A percentile compares a stretch with the other conserved stretches of the same genome.
phyloP scores from a whole-genome alignment of 2,329 filamentous ascomycete species.

The Sporothrix curviconia region DNA sequence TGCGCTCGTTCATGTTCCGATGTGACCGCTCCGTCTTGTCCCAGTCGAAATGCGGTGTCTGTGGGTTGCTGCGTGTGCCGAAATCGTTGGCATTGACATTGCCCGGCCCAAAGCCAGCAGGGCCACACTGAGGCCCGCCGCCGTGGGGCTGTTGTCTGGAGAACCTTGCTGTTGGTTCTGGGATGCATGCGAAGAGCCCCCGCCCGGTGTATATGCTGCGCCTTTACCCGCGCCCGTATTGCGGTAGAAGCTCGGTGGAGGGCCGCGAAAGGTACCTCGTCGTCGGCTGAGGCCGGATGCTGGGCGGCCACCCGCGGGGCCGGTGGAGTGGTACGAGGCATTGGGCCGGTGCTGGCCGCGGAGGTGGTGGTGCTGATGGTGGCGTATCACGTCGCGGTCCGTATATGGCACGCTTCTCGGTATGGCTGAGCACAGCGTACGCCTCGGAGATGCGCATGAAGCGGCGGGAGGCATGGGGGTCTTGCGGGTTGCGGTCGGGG shows the following conservation, averaged over 20 bases:
- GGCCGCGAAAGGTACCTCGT: constrained; percentile 69
- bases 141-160: constrained; percentile 31
- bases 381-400: constrained; percentile 61
- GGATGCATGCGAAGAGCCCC: background rate
- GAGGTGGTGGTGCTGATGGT: constrained; percentile 28
- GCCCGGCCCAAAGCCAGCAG: constrained; percentile 8
- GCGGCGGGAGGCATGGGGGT: constrained; percentile 63
- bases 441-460: constrained; percentile 83
- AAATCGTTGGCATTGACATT: constrained; percentile 16
- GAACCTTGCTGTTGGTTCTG: background rate
- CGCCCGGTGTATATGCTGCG: constrained; percentile 19
- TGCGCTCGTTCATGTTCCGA: constrained; percentile 49
- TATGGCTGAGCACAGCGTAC: constrained; percentile 67
- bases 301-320: constrained; percentile 66
- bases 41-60: constrained; percentile 73
- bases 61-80: constrained; percentile 31
- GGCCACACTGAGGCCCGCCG: background rate
- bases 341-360: constrained; percentile 28
- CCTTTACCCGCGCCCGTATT: constrained; percentile 31
- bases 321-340: constrained; percentile 50
- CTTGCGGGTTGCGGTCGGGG: constrained; percentile 78
- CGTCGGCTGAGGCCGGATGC: constrained; percentile 75
- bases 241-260: constrained; percentile 83
- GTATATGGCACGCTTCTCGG: constrained; percentile 70
- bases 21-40: constrained; percentile 69